These are phyloP conservation scores for Picochlorum sp. DNA, from an alignment of 139 green algal genomes.

Conservation along the genomic window DNA sequence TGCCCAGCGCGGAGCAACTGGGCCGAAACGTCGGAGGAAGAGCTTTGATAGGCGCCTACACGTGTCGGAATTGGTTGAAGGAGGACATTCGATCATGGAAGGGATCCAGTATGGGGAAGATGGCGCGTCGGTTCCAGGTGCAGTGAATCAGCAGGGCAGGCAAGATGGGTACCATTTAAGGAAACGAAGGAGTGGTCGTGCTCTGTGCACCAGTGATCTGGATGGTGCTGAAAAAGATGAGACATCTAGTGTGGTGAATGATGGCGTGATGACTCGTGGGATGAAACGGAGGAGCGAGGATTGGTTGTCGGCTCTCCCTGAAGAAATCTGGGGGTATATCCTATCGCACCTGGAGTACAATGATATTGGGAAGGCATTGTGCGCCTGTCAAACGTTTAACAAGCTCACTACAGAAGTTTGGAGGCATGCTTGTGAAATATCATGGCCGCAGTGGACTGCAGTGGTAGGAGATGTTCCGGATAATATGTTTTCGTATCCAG, in stretches of 20 bases:
- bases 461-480: slow-evolving; percentile 6
- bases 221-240: background rate
- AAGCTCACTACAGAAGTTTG: slow-evolving; percentile 17
- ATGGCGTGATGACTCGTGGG: background rate
- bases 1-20: too few species aligned
- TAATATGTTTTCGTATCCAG: background rate
- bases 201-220: too few species aligned
- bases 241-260: background rate
- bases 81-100: too few species aligned
- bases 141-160: too few species aligned
- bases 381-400: slow-evolving; percentile 16
- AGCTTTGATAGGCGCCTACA: too few species aligned
- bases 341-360: slow-evolving; percentile 18
- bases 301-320: background rate
- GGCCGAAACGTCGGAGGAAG: too few species aligned
- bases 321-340: slow-evolving; percentile 33
- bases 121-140: too few species aligned
- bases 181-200: too few species aligned
- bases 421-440: slow-evolving; percentile 25
- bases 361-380: slow-evolving; percentile 31
- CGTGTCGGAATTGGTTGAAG: too few species aligned
- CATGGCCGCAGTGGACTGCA: slow-evolving; percentile 34
- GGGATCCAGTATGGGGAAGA: too few species aligned
- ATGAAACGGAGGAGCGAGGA: background rate
- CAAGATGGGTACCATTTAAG: too few species aligned